A percentile compares a stretch with the other conserved stretches of the same genome.
phyloP scores from a whole-genome alignment of 2,329 filamentous ascomycete genomes.

The Ophiocordyceps camponoti-saundersi region DNA sequence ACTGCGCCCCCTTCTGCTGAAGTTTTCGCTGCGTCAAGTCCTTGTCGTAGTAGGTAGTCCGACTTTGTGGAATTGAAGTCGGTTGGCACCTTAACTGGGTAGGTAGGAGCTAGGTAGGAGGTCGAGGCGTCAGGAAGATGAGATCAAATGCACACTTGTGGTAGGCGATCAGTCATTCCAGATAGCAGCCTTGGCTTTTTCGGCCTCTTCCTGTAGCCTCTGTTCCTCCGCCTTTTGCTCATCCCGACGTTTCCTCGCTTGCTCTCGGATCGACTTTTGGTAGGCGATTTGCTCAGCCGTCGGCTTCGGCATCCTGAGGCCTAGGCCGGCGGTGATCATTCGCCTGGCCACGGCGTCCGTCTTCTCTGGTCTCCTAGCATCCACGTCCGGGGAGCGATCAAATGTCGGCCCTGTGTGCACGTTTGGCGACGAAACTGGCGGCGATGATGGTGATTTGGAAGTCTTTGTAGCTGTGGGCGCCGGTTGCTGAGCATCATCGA shows the following conservation, averaged over 20 bases:
- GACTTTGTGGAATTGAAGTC: no score
- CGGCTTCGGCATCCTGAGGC: slow-evolving; percentile 60
- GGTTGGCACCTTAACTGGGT: no score
- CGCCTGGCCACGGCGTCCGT: slow-evolving; percentile 80
- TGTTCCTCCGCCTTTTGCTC: slow-evolving; percentile 51
- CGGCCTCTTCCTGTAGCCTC: slow-evolving; percentile 43
- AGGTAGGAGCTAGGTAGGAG: no score
- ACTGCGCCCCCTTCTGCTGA: no score
- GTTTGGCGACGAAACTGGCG: no score
- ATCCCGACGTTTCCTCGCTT: slow-evolving; percentile 64
- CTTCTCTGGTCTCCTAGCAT: slow-evolving; percentile 55
- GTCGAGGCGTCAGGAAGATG: no score
- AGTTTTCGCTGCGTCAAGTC: no score
- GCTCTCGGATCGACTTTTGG: slow-evolving; percentile 64
- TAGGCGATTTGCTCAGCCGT: slow-evolving; percentile 84
- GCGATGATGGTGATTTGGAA: not conserved
- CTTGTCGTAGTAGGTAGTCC: no score
- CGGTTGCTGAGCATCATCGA: slow-evolving; percentile 5
- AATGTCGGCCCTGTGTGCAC: slow-evolving; percentile 4
- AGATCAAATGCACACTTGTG: no score
- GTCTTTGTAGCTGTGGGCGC: not conserved
- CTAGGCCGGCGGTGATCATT: slow-evolving; percentile 78
- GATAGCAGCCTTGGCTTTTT: slow-evolving; percentile 64
- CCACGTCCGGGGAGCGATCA: slow-evolving; percentile 2
- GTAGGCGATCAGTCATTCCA: slow-evolving; percentile 51